Evolutionary conservation across 2,329 filamentous ascomycete genomes (phyloP).

Genomic region (Arthroderma sp.): DNA sequence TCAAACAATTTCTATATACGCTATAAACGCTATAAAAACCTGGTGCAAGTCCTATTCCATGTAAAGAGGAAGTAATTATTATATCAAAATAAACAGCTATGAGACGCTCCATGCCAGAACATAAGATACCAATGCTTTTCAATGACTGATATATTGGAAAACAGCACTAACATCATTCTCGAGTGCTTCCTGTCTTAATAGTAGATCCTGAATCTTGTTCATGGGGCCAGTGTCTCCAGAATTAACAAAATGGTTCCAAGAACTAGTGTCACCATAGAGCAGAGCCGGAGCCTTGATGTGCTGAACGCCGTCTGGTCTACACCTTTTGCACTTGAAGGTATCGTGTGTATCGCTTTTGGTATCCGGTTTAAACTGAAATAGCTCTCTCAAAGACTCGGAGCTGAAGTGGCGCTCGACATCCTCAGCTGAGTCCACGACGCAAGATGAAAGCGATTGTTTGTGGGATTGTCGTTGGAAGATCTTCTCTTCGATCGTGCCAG

Average conservation of each 20-base stretch:
- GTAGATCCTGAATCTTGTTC: constrained; percentile 73
- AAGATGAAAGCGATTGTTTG: constrained; percentile 92
- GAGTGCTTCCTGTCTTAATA: constrained; percentile 72
- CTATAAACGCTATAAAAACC: no score
- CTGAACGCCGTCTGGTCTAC: constrained; percentile 75
- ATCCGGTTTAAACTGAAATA: constrained; percentile 80
- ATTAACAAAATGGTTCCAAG: constrained; percentile 98
- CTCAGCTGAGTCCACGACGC: constrained; percentile 90
- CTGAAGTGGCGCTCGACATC: constrained; percentile 96
- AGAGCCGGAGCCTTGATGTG: constrained; percentile 83
- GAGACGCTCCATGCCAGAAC: no score
- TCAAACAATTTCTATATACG: no score
- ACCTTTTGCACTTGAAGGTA: constrained; percentile 96
- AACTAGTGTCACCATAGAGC: constrained; percentile 94
- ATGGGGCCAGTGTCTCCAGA: constrained; percentile 53
- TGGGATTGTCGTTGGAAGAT: constrained; percentile 98
- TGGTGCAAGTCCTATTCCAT: no score
- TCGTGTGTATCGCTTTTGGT: constrained; percentile 93
- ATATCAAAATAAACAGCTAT: no score
- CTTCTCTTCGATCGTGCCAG: constrained; percentile 96
- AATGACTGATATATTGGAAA: constrained; percentile 97
- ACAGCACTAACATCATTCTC: constrained; percentile 79
- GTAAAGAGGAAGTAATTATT: no score
- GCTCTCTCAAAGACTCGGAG: constrained; percentile 73
- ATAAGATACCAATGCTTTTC: constrained; percentile 7